These are phyloP conservation scores for Bipolaris victoriae DNA, from an alignment of 2,329 filamentous ascomycete genomes.

Conservation along the genomic window DNA sequence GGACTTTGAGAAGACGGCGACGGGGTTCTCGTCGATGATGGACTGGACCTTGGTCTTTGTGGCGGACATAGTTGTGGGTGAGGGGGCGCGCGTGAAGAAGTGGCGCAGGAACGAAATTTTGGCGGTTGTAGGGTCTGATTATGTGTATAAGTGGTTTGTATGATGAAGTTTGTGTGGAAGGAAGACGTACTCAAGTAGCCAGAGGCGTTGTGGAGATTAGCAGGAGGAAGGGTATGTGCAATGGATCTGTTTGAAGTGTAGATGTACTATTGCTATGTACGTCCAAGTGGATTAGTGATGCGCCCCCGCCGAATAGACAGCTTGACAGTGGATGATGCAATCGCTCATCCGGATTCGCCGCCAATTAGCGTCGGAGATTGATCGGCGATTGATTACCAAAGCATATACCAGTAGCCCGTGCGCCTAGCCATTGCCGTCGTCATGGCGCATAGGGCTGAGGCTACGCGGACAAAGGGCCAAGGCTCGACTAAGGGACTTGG, in stretches of 20 bases:
- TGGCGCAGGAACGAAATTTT: constrained; percentile 72
- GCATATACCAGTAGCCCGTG: constrained; percentile 2
- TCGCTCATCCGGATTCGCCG: constrained; percentile 16
- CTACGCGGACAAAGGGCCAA: constrained; percentile 7
- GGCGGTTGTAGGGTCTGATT: constrained; percentile 35
- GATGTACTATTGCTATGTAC: constrained; percentile 12
- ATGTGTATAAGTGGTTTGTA: constrained; percentile 3
- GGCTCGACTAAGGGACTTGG: not conserved
- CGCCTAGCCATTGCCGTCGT: not conserved
- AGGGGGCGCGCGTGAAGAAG: constrained; percentile 68
- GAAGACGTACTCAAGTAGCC: not conserved
- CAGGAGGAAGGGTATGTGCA: not conserved
- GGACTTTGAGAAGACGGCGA: constrained; percentile 95
- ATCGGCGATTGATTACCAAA: constrained; percentile 22
- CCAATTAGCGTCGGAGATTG: constrained; percentile 14
- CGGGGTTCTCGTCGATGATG: constrained; percentile 87
- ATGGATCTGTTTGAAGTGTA: constrained; percentile 2
- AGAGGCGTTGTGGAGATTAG: not conserved
- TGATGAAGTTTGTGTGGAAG: not conserved
- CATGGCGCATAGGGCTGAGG: constrained; percentile 15
- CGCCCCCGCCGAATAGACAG: constrained; percentile 36
- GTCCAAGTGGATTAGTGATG: constrained; percentile 32
- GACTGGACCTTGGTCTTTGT: constrained; percentile 82
- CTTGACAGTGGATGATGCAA: constrained; percentile 41
- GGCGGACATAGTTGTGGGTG: constrained; percentile 75